Evolutionary conservation across 2,329 filamentous ascomycete genomes (phyloP), one percentile per base, ranked within the genome.

Genomic region (Periconia sp.): DNA sequence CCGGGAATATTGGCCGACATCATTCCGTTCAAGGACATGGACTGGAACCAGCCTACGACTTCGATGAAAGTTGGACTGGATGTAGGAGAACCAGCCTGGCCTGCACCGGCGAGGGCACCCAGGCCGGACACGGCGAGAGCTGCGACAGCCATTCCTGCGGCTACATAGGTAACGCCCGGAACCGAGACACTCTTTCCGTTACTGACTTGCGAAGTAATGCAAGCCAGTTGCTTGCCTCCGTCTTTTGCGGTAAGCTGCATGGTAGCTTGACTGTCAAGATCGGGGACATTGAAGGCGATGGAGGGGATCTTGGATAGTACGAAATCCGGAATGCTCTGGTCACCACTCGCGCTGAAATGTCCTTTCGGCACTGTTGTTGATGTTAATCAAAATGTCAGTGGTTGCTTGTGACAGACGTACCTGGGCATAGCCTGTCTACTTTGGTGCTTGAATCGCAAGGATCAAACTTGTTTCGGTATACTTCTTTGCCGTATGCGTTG

Each of bases 21-120:
- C 94, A 97, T 97, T 60, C 94, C 92, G 74, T 94, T 97, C 79
- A 94, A 89, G 27, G 94, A 92, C 81, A 97, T 89, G 47, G 89
- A 88, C 75, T 97, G 92, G 74, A 97, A 96, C 85, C 90, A 95
- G 57, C 88, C 86, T 61, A 96, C 83, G 45, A 95, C 86, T 68
- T 97, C 91, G 43, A 82, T 82, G 71, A 97, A 97, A 49, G 88
- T 90, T 23, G 94, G 94, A 63, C 91, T 94, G 41, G 87, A 79
- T 11, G 88, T 82, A 2, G 85, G 81, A 17, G 79, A 80, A 44
- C 76, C 76, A 17, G 74, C 74, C 35, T 78, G 78, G 35, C 82
- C 82, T 49, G 78, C 81, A 37, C 76, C 77, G 11, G 82, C 83
- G 17, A 88, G 75, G 30, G 92, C 89, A 23, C 89, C 87, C 7